A percentile compares a stretch with the other conserved stretches of the same genome.
phyloP scores from a whole-genome alignment of 1,284 basidiomycete species.

The Puccinia coronata region DNA sequence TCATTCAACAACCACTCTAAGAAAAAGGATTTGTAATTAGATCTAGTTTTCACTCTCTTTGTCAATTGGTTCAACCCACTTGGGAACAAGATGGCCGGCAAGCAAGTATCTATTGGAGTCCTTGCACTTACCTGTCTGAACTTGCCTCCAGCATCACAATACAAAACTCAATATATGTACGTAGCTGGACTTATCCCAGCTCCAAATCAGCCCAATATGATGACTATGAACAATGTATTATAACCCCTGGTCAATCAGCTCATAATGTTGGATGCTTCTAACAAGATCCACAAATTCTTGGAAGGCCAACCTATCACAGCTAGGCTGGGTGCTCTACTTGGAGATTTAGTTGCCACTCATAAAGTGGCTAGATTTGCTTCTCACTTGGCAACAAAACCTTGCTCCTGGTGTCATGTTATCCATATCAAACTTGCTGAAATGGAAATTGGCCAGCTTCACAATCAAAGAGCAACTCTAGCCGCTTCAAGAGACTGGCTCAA shows the following conservation, averaged over 20 bases:
- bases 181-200: constrained; percentile 30
- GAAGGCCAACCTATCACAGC: background rate
- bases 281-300: background rate
- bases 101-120: constrained; percentile 17
- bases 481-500: background rate
- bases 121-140: constrained; percentile 11
- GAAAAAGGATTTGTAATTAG: background rate
- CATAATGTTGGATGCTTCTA: background rate
- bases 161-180: constrained; percentile 16
- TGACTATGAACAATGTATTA: background rate
- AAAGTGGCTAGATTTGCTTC: constrained; percentile 35
- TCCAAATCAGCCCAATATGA: constrained; percentile 13
- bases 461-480: background rate
- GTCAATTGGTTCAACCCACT: constrained; percentile 29
- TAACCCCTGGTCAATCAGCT: constrained; percentile 14
- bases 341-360: constrained; percentile 41
- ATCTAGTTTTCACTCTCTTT: constrained; percentile 23
- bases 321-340: constrained; percentile 14
- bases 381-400: constrained; percentile 13
- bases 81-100: constrained; percentile 32
- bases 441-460: background rate
- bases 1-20: background rate
- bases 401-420: constrained; percentile 15
- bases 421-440: background rate
- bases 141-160: background rate